These are phyloP conservation scores for Laburnicola sp. DNA, from an alignment of 2,329 filamentous ascomycete species.

Conservation along the genomic window DNA sequence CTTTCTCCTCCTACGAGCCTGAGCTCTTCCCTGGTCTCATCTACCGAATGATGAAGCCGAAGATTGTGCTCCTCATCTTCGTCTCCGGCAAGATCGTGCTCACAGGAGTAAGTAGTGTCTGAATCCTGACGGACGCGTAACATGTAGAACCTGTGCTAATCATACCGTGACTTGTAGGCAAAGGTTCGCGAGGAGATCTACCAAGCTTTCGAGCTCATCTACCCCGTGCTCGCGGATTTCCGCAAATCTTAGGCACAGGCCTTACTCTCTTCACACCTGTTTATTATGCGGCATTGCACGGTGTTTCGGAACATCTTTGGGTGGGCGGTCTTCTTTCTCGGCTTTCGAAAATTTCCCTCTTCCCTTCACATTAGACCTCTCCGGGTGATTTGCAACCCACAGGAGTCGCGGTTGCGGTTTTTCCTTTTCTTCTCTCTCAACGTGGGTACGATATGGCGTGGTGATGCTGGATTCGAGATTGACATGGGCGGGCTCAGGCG, in stretches of 20 bases:
- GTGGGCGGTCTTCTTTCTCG: slow-evolving; percentile 25
- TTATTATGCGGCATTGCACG: slow-evolving; percentile 47
- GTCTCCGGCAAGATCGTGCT: slow-evolving; percentile 74
- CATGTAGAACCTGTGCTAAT: neutral
- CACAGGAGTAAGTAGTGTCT: slow-evolving; percentile 9
- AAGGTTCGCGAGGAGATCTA: slow-evolving; percentile 95
- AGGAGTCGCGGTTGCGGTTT: slow-evolving; percentile 14
- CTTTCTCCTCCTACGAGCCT: slow-evolving; percentile 93
- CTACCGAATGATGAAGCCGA: slow-evolving; percentile 99
- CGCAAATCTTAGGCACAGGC: slow-evolving; percentile 57
- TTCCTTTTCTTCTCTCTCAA: slow-evolving; percentile 24
- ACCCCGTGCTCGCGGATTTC: slow-evolving; percentile 56
- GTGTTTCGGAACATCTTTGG: slow-evolving; percentile 32
- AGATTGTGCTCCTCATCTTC: slow-evolving; percentile 97
- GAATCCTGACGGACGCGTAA: neutral
- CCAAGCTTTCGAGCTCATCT: slow-evolving; percentile 45
- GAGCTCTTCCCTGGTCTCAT: slow-evolving; percentile 98
- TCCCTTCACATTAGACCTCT: slow-evolving; percentile 36
- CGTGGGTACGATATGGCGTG: slow-evolving; percentile 33
- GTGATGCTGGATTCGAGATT: slow-evolving; percentile 28
- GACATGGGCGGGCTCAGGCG: slow-evolving; percentile 14
- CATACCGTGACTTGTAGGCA: slow-evolving; percentile 6
- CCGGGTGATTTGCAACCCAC: slow-evolving; percentile 35
- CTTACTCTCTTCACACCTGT: slow-evolving; percentile 21
- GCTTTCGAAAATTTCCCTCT: slow-evolving; percentile 35